Conservation (phyloP, 2,329 filamentous ascomycete species). For the Curvularia verruculosa region DNA sequence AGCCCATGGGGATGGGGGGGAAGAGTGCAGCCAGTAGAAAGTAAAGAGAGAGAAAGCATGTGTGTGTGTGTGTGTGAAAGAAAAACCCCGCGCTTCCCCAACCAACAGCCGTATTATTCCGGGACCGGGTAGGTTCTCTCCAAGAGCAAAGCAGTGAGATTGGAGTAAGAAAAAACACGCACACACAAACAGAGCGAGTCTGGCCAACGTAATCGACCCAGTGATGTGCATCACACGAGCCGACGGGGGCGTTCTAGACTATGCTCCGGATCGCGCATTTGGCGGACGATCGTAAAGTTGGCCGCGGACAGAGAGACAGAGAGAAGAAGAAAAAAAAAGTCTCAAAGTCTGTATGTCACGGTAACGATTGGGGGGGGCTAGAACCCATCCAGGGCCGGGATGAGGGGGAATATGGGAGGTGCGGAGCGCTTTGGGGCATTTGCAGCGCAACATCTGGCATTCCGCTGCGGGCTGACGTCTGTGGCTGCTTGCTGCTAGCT, state of each 20-base stretch:
- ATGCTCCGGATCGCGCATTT: background rate
- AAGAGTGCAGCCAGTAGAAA: background rate
- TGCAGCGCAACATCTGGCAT: constrained; percentile 10
- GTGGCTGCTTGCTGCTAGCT: background rate
- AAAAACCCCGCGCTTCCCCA: background rate
- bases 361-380: background rate
- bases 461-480: constrained; percentile 8
- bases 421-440: constrained; percentile 1
- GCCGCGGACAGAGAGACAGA: background rate
- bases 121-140: background rate
- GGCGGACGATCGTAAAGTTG: background rate
- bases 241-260: background rate
- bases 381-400: background rate
- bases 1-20: background rate
- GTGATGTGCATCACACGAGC: background rate
- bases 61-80: too few species aligned
- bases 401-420: background rate
- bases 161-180: background rate
- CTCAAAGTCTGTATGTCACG: background rate
- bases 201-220: background rate
- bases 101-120: background rate
- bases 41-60: too few species aligned
- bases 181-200: background rate
- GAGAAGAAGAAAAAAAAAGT: background rate
- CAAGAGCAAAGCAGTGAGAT: background rate